Evolutionary conservation across 805 yeast genomes (phyloP), one percentile per base, ranked within the genome.

Genomic region (Ogataea neopini): DNA sequence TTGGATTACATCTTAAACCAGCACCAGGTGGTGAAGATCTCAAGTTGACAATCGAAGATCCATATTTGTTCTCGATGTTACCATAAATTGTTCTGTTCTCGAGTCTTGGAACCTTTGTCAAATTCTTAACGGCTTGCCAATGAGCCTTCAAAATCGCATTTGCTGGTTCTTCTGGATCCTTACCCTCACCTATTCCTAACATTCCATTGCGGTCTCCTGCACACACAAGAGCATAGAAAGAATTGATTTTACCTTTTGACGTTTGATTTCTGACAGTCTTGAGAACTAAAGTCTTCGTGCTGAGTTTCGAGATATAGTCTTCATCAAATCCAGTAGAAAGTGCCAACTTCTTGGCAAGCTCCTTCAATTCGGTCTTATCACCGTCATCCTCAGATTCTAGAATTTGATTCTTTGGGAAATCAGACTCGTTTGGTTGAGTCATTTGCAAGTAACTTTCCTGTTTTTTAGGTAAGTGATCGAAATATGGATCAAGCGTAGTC

Each of bases 101-200:
- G 63, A 86, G 84, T 58, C 97, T 80, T 48, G 96, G 96, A 44
- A 94, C 79, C 57, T 82, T 81, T 35, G 78, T 77, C 63, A 94
- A 73, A 66, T 89, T 88, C 68, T 89, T 88, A 45, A 91, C 86
- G 1, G 98, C 97, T 61, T 87, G 85, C 96, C 96, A 88, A 67
- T 84, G 89, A 4, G 98, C 96, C 64, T 88, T 87, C 34, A 79
- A 71, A 28, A 84, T 77, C 2, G 98, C 96, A 45, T 78, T 77
- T 43, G 85, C 72, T 71, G 85, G 79, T 50, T 85, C 88, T 47
- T 80, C 83, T 56, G 89, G 75, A 51, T 94, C 92, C 63, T 88
- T 88, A 52, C 98, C 99, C 67, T 90, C 96, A 42, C 98, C 99
- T 41, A 91, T 73, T 30, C 98, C 98, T 50, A 94, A 75, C 85